These are phyloP conservation scores for Collybia mongolica DNA, from an alignment of 768 basidiomycete species.

Conservation along the genomic window DNA sequence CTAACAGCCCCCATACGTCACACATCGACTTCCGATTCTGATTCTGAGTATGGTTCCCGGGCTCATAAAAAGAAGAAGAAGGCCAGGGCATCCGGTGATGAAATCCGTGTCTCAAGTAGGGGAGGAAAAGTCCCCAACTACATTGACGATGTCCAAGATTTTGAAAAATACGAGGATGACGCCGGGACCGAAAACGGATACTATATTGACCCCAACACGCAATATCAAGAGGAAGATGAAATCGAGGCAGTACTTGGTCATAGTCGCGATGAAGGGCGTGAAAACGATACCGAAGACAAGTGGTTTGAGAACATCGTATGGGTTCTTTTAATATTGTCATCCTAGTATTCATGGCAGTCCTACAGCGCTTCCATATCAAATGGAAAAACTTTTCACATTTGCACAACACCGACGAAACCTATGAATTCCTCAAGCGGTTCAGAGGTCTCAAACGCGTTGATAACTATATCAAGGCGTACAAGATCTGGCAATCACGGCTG, in stretches of 20 bases:
- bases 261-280: slow-evolving; percentile 78
- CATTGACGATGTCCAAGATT: slow-evolving; percentile 77
- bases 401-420: slow-evolving; percentile 99
- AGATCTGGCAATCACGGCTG: slow-evolving; percentile 66
- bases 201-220: slow-evolving; percentile 50
- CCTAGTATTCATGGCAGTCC: slow-evolving; percentile 11
- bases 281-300: slow-evolving; percentile 73
- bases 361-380: slow-evolving; percentile 96
- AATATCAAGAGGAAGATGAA: slow-evolving; percentile 74
- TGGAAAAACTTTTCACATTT: slow-evolving; percentile 99
- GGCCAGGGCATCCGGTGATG: slow-evolving; percentile 54
- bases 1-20: slow-evolving; percentile 48
- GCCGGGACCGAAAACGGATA: slow-evolving; percentile 57
- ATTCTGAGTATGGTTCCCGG: slow-evolving; percentile 84
- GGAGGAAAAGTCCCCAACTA: slow-evolving; percentile 85
- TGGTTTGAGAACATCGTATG: slow-evolving; percentile 87
- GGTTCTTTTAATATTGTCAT: slow-evolving; percentile 10
- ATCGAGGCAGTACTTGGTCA: slow-evolving; percentile 92
- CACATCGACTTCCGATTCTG: slow-evolving; percentile 68
- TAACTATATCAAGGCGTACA: slow-evolving; percentile 96
- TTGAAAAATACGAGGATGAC: slow-evolving; percentile 68
- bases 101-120: slow-evolving; percentile 75
- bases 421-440: slow-evolving; percentile 94
- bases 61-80: slow-evolving; percentile 84
- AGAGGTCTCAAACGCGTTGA: slow-evolving; percentile 96